Conservation (phyloP, 768 basidiomycete genomes). For the Asterophora parasitica region DNA sequence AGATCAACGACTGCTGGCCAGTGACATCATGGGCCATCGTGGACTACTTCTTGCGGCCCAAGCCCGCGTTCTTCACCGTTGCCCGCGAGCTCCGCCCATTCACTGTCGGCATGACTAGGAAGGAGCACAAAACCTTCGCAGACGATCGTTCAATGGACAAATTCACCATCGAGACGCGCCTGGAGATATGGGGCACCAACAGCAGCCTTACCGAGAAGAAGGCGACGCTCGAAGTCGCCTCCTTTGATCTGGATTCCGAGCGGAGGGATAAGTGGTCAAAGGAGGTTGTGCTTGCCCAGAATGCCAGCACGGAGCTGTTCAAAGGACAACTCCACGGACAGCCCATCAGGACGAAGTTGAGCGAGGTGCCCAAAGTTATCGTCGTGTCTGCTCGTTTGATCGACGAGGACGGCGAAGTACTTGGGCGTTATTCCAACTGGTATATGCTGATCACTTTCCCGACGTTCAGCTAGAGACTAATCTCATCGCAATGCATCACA, state of each 20-base stretch:
- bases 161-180: slow-evolving; percentile 58
- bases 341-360: slow-evolving; percentile 57
- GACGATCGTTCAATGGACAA: slow-evolving; percentile 61
- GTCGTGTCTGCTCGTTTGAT: slow-evolving; percentile 69
- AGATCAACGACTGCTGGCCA: slow-evolving; percentile 94
- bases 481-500: slow-evolving; percentile 25
- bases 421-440: slow-evolving; percentile 78
- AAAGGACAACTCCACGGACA: slow-evolving; percentile 70
- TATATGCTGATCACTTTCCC: slow-evolving; percentile 31
- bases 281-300: slow-evolving; percentile 55
- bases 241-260: slow-evolving; percentile 60
- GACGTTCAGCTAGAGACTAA: neutral
- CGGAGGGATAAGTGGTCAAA: slow-evolving; percentile 52
- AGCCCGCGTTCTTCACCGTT: slow-evolving; percentile 86
- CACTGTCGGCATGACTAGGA: slow-evolving; percentile 84
- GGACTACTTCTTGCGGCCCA: slow-evolving; percentile 91
- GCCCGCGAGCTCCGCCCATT: slow-evolving; percentile 76
- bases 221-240: slow-evolving; percentile 58
- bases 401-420: slow-evolving; percentile 47
- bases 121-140: slow-evolving; percentile 54
- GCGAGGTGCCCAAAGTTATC: slow-evolving; percentile 61
- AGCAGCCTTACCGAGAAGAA: slow-evolving; percentile 56
- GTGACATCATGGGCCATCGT: slow-evolving; percentile 91
- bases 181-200: slow-evolving; percentile 90
- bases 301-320: slow-evolving; percentile 83